Evolutionary conservation across 2,329 filamentous ascomycete species (phyloP).

Genomic region (Xylaria sp.): DNA sequence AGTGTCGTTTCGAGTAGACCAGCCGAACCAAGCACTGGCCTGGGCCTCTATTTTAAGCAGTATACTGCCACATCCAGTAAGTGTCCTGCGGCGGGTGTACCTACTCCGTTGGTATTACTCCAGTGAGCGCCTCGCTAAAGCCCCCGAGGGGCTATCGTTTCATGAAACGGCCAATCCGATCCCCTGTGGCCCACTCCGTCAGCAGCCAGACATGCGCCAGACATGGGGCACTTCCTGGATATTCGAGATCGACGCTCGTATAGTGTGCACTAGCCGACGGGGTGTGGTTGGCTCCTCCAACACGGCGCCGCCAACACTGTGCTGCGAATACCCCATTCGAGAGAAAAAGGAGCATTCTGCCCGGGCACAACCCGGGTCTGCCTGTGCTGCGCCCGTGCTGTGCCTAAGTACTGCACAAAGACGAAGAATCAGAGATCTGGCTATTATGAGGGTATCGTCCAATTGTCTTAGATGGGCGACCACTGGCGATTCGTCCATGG

Average conservation of each 20-base stretch:
- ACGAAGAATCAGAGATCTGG: too few relatives aligned
- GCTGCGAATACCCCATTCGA: background rate
- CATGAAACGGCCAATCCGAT: background rate
- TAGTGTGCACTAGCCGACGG: too few relatives aligned
- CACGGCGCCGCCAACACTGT: constrained; percentile 8
- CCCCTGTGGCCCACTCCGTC: background rate
- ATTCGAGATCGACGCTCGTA: constrained; percentile 7
- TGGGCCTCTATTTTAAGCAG: constrained; percentile 5
- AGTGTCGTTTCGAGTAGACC: background rate
- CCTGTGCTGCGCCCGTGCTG: too few relatives aligned
- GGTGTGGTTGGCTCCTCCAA: background rate
- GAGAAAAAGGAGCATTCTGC: too few relatives aligned
- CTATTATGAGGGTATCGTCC: too few relatives aligned
- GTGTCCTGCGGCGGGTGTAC: too few relatives aligned
- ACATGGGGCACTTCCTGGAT: too few relatives aligned
- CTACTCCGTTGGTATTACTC: too few relatives aligned
- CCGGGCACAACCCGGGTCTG: too few relatives aligned
- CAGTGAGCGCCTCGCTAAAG: too few relatives aligned
- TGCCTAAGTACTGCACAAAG: too few relatives aligned
- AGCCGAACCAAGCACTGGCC: background rate
- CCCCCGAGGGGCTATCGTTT: background rate
- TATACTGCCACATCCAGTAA: background rate
- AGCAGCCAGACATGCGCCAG: too few relatives aligned
- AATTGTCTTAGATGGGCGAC: background rate
- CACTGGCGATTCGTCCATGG: background rate